phyloP scores from a whole-genome alignment of 2,329 filamentous ascomycete genomes.

The Trichoderma breve region DNA sequence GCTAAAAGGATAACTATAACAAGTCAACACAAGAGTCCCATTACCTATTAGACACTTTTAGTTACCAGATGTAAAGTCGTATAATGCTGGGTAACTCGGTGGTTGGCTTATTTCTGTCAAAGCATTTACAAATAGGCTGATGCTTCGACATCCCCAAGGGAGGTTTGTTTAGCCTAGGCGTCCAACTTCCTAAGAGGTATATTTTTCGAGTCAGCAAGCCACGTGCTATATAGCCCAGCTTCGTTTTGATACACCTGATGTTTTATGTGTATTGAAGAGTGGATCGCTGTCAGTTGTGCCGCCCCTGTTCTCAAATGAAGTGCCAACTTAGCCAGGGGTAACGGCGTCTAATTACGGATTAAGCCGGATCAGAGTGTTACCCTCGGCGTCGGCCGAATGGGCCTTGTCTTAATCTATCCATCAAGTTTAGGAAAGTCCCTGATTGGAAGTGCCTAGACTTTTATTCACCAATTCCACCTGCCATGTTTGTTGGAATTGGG shows the following conservation, averaged over 20 bases:
- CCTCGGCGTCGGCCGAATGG: neutral
- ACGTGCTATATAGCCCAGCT: neutral
- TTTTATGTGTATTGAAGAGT: neutral
- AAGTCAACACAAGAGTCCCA: neutral
- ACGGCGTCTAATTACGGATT: neutral
- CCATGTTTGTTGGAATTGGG: neutral
- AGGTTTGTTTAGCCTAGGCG: neutral
- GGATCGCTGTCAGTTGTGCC: neutral
- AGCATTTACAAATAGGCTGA: neutral
- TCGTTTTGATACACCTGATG: neutral
- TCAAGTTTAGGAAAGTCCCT: neutral
- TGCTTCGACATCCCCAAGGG: neutral
- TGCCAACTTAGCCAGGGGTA: neutral
- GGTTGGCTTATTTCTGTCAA: neutral
- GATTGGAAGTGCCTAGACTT: neutral
- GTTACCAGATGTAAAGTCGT: neutral
- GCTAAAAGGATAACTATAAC: neutral
- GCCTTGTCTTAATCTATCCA: neutral
- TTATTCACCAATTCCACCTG: neutral
- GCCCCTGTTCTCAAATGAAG: neutral
- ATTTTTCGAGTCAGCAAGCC: neutral
- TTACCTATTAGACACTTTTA: neutral
- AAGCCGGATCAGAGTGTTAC: neutral
- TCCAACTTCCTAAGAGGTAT: neutral
- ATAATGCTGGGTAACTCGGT: neutral